phyloP scores from a whole-genome alignment of 2,329 filamentous ascomycete species.

The Paecilomyces formosus region DNA sequence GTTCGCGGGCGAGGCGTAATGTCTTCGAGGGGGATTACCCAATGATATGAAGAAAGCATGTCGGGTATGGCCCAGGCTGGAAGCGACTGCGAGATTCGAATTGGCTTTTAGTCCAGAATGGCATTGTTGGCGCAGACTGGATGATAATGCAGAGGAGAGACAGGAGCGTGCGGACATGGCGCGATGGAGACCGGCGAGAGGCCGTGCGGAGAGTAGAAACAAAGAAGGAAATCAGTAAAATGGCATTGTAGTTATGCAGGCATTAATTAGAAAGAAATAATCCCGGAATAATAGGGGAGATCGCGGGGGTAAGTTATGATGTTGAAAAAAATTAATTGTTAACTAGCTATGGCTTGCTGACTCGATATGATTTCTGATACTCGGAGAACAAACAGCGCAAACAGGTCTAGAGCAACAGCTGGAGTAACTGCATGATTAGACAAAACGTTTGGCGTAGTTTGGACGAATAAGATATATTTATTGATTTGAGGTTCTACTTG shows the following conservation, averaged over 20 bases:
- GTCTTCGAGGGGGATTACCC: neutral
- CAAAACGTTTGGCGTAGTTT: neutral
- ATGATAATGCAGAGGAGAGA: neutral
- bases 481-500: neutral
- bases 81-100: neutral
- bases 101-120: neutral
- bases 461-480: neutral
- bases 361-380: neutral
- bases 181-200: slow-evolving; percentile 1
- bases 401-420: neutral
- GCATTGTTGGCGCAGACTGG: neutral
- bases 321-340: neutral
- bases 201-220: neutral
- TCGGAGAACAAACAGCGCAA: neutral
- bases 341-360: no score
- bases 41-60: neutral
- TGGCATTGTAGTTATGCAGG: neutral
- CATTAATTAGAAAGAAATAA: neutral
- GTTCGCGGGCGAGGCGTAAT: neutral
- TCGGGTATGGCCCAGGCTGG: neutral
- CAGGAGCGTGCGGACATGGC: neutral
- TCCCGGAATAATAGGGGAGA: neutral
- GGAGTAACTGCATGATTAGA: neutral
- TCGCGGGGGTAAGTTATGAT: neutral
- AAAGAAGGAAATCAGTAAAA: neutral